Evolutionary conservation across 2,329 filamentous ascomycete genomes (phyloP), one percentile per base, ranked within the genome.

Genomic region (Botrytis fabae): DNA sequence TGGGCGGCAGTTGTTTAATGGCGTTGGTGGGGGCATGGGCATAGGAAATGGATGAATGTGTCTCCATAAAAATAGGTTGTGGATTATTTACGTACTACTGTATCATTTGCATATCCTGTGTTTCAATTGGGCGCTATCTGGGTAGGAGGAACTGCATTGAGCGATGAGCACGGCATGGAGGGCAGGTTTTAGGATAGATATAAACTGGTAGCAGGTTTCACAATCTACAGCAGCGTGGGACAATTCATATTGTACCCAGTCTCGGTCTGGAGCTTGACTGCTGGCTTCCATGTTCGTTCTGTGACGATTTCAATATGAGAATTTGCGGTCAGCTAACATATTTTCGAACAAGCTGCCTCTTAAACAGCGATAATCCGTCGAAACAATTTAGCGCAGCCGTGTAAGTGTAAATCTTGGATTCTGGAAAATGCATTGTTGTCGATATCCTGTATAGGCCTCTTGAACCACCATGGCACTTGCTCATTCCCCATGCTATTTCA

Each of bases 11-110:
- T 25, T 80, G 86, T 74, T 80, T 92, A 61, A 92, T 92, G 90
- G 88, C 89, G 32, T 81, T 92, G 73, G 90, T 92, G 2, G 90
- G 90, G 12, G 90, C 89, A 68, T 92, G 89, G 86, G 90, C 90
- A 54, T 80, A 66, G 51, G 20, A 8, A 28, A 40, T 68, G 16
- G 25, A 68, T 28, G 18, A 4, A 54, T 54, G 25, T 14, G 25
- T 62, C 38, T 40, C 32, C 32, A 57, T 68, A 9, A 38, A 61
- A 40, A 40, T 16, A 18, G 35, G 38, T 32, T 57, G 48, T 57
- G 22, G 22, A 42, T 57, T 42, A 14, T 57, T 42, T 16, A 16
- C 20, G 35, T 42, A 57, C 22, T 42, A 42, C 48, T 68, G n/a
- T 68, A 57, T 57, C 10, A 68, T 42, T 28, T 57, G n/a, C 65